Evolutionary conservation across 2,329 filamentous ascomycete genomes (phyloP).

Genomic region (Sporothrix protearum): DNA sequence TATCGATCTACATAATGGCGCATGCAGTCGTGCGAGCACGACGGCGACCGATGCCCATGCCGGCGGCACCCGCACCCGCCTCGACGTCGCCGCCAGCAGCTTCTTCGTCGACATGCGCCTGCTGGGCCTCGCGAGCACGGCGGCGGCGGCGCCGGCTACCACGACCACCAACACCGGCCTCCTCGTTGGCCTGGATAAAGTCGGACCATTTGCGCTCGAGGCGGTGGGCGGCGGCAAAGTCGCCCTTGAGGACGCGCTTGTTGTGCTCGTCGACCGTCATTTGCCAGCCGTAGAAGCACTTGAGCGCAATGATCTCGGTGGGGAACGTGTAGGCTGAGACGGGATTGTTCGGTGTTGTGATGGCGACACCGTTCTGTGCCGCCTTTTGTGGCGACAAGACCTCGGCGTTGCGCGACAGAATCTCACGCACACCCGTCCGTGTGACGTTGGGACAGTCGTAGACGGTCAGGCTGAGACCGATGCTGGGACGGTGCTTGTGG

Average conservation of each 20-base stretch:
- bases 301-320: constrained; percentile 75
- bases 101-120: constrained; percentile 76
- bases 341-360: constrained; percentile 32
- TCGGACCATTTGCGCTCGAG: constrained; percentile 89
- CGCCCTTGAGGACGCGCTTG: constrained; percentile 75
- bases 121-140: constrained; percentile 75
- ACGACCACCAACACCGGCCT: constrained; percentile 66
- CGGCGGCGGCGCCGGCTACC: constrained; percentile 67
- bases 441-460: constrained; percentile 92
- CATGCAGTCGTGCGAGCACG: constrained; percentile 30
- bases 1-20: constrained; percentile 29
- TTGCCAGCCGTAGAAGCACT: constrained; percentile 94
- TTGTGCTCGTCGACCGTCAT: constrained; percentile 92
- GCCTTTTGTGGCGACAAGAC: constrained; percentile 49
- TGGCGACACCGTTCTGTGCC: neutral
- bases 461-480: constrained; percentile 72
- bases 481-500: constrained; percentile 43
- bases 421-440: constrained; percentile 85
- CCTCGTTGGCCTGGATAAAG: constrained; percentile 89
- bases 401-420: constrained; percentile 80
- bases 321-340: constrained; percentile 53
- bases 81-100: constrained; percentile 66
- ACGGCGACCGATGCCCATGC: constrained; percentile 37
- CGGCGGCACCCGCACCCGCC: constrained; percentile 51
- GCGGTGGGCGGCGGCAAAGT: constrained; percentile 69